Evolutionary conservation across 2,329 filamentous ascomycete species (phyloP).

Genomic region (Acrodontium crateriforme): DNA sequence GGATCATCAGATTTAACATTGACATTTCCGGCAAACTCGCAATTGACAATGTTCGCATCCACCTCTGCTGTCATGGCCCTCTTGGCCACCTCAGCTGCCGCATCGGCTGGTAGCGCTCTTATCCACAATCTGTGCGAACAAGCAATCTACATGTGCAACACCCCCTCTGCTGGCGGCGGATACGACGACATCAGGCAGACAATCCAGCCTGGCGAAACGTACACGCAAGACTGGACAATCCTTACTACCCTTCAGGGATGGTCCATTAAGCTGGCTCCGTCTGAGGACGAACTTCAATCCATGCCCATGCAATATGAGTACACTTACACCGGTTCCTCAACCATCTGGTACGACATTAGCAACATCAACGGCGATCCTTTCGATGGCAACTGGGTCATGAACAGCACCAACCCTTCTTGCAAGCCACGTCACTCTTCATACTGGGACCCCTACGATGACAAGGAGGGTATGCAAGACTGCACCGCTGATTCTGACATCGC

Average conservation of each 20-base stretch:
- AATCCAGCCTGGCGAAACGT: constrained; percentile 14
- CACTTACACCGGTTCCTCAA: constrained; percentile 19
- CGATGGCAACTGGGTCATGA: constrained; percentile 24
- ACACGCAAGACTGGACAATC: constrained; percentile 20
- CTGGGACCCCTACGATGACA: constrained; percentile 25
- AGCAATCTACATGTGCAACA: constrained; percentile 13
- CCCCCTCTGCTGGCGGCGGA: constrained; percentile 13
- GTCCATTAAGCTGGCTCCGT: constrained; percentile 24
- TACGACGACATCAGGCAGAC: constrained; percentile 11
- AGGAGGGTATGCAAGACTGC: constrained; percentile 26
- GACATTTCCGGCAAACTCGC: not conserved
- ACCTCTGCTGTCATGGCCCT: constrained; percentile 12
- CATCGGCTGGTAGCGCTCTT: constrained; percentile 13
- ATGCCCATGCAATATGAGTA: constrained; percentile 27
- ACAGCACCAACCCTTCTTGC: constrained; percentile 13
- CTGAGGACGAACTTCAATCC: constrained; percentile 13
- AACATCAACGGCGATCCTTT: constrained; percentile 26
- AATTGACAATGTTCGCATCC: constrained; percentile 6
- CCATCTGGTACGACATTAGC: constrained; percentile 27
- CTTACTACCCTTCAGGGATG: constrained; percentile 22
- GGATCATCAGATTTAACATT: constrained; percentile 1
- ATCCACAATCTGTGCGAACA: constrained; percentile 19
- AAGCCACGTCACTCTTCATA: constrained; percentile 23
- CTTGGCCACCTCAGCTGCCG: constrained; percentile 13
- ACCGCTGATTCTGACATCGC: constrained; percentile 12